Conservation (phyloP, 768 basidiomycete genomes). For the Boletales sp. region DNA sequence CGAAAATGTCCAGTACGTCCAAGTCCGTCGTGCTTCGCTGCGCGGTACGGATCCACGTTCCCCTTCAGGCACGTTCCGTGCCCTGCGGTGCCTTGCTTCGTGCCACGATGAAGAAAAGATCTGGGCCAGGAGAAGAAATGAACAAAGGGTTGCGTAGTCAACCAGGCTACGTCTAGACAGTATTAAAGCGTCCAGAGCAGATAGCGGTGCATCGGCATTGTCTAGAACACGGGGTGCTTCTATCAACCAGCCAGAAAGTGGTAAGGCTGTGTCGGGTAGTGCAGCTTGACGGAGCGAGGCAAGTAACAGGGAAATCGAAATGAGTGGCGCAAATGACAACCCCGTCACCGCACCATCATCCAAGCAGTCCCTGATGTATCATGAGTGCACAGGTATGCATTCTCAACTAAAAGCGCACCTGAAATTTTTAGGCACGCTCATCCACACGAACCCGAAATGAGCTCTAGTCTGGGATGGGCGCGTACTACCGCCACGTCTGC, state of each 20-base stretch:
- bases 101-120: slow-evolving; percentile 74
- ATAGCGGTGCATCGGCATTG: slow-evolving; percentile 37
- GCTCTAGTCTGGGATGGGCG: slow-evolving; percentile 36
- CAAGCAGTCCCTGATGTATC: slow-evolving; percentile 54
- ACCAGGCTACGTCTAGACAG: slow-evolving; percentile 74
- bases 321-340: slow-evolving; percentile 77
- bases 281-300: slow-evolving; percentile 42
- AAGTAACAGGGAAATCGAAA: slow-evolving; percentile 66
- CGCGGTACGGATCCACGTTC: slow-evolving; percentile 76
- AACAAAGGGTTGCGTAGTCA: slow-evolving; percentile 76
- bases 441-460: slow-evolving; percentile 76
- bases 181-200: slow-evolving; percentile 52
- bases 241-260: slow-evolving; percentile 72
- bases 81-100: slow-evolving; percentile 49
- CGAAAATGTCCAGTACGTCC: slow-evolving; percentile 65
- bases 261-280: slow-evolving; percentile 28
- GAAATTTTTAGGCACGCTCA: slow-evolving; percentile 88
- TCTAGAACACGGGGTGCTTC: slow-evolving; percentile 63
- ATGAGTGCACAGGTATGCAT: slow-evolving; percentile 6
- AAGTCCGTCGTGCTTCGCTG: slow-evolving; percentile 59
- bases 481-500: slow-evolving; percentile 33
- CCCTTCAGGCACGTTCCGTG: slow-evolving; percentile 49
- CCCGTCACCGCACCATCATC: slow-evolving; percentile 89
- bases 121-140: slow-evolving; percentile 76
- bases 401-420: slow-evolving; percentile 40